Conservation (phyloP, 108 stramenopile genomes). For the Aurantiochytrium sp. region DNA sequence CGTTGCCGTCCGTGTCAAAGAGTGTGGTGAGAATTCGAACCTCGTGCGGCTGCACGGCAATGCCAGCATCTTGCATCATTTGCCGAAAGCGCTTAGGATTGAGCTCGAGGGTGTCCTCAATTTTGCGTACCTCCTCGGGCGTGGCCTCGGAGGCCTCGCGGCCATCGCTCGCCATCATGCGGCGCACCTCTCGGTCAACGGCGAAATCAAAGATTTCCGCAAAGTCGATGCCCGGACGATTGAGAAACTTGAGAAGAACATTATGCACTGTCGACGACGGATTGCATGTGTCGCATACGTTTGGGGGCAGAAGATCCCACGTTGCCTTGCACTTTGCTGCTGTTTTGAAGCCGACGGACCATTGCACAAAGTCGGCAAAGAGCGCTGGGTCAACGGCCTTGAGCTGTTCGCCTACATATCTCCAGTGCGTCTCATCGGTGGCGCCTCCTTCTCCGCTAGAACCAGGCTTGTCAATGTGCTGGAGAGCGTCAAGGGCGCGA, state of each 20-base stretch:
- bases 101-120: background rate
- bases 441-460: background rate
- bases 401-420: background rate
- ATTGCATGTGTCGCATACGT: background rate
- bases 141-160: background rate
- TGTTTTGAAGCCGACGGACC: background rate
- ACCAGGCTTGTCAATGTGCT: background rate
- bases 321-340: background rate
- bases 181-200: background rate
- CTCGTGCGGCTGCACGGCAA: background rate
- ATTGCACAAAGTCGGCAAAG: background rate
- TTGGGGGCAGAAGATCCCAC: background rate
- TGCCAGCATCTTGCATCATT: conserved; percentile 10
- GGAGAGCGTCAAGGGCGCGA: background rate
- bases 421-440: background rate
- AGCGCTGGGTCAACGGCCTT: background rate
- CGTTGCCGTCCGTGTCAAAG: background rate
- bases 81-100: background rate
- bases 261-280: background rate
- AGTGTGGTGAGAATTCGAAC: conserved; percentile 7
- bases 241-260: background rate
- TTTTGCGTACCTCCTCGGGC: background rate
- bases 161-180: conserved; percentile 4
- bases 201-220: background rate
- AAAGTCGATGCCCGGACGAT: conserved; percentile 4